phyloP scores from a whole-genome alignment of 306 rosid genomes.

The Fagus crenata region DNA sequence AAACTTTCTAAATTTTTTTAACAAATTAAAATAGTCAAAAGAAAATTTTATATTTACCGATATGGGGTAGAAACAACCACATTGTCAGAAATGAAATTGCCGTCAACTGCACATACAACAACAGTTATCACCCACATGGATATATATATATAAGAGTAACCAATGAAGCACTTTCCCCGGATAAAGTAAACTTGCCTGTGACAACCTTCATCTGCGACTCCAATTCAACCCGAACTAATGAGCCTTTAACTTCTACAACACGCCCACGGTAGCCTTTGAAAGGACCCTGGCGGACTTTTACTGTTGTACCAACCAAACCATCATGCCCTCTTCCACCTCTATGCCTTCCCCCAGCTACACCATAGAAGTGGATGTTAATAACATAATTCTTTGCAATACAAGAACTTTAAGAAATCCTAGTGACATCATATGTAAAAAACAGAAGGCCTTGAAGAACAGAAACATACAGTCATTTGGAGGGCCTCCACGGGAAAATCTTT shows the following conservation, averaged over 20 bases:
- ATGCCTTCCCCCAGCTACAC: conserved; percentile 86
- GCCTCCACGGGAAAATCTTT: conserved; percentile 82
- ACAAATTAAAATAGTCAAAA: too few relatives aligned
- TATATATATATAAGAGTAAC: conserved; percentile 18
- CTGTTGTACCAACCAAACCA: conserved; percentile 75
- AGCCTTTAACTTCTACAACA: conserved; percentile 80
- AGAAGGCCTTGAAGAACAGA: conserved; percentile 7
- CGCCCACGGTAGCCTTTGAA: conserved; percentile 97
- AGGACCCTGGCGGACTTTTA: conserved; percentile 85
- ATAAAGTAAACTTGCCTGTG: conserved; percentile 56
- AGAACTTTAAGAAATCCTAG: background rate
- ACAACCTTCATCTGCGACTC: conserved; percentile 98
- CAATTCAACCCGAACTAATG: conserved; percentile 79
- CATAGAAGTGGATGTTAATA: conserved; percentile 29
- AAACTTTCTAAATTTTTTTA: too few relatives aligned
- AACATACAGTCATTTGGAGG: conserved; percentile 62
- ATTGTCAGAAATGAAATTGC: too few relatives aligned
- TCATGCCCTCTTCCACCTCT: conserved; percentile 97
- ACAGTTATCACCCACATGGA: conserved; percentile 25
- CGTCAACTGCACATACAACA: too few relatives aligned
- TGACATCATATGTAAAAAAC: background rate
- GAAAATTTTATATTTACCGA: too few relatives aligned
- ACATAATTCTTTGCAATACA: conserved; percentile 3
- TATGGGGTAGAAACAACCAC: too few relatives aligned
- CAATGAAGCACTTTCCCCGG: conserved; percentile 4